Evolutionary conservation across 1,284 basidiomycete species (phyloP).

Genomic region (Anthracocystis panici-leucophaei): DNA sequence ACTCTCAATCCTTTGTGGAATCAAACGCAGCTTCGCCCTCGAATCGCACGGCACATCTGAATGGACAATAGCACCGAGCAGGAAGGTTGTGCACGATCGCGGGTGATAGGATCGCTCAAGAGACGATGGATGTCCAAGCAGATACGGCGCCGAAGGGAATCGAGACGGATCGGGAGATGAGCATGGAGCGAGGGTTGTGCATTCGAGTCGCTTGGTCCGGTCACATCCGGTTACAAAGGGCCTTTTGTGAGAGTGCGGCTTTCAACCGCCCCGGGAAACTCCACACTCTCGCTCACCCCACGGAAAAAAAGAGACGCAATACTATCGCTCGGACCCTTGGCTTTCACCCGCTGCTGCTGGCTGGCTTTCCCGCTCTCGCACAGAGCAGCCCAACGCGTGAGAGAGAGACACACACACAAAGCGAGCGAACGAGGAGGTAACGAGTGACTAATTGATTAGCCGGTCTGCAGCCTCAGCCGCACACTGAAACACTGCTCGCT

Average conservation of each 20-base stretch:
- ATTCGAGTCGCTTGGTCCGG: slow-evolving; percentile 33
- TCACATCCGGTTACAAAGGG: slow-evolving; percentile 18
- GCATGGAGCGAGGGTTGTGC: slow-evolving; percentile 17
- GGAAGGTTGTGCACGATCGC: too few species aligned
- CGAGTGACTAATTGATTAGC: slow-evolving; percentile 25
- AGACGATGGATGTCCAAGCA: background rate
- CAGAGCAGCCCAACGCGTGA: too few species aligned
- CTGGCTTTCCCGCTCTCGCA: background rate
- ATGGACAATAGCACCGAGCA: too few species aligned
- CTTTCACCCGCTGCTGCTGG: slow-evolving; percentile 3
- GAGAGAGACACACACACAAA: background rate
- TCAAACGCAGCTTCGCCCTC: too few species aligned
- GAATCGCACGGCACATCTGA: too few species aligned
- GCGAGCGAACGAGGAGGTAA: slow-evolving; percentile 1
- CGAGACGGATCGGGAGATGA: slow-evolving; percentile 7
- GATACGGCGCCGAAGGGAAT: background rate
- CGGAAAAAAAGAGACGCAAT: slow-evolving; percentile 11
- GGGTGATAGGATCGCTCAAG: too few species aligned
- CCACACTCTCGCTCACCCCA: slow-evolving; percentile 19
- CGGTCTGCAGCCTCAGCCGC: slow-evolving; percentile 7
- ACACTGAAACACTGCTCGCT: slow-evolving; percentile 3
- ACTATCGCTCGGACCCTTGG: slow-evolving; percentile 22
- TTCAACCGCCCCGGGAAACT: slow-evolving; percentile 33
- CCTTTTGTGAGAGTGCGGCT: slow-evolving; percentile 13
- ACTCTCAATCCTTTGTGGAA: too few species aligned